phyloP scores from a whole-genome alignment of 2,329 filamentous ascomycete species.

The Biscogniauxia mediterranea region DNA sequence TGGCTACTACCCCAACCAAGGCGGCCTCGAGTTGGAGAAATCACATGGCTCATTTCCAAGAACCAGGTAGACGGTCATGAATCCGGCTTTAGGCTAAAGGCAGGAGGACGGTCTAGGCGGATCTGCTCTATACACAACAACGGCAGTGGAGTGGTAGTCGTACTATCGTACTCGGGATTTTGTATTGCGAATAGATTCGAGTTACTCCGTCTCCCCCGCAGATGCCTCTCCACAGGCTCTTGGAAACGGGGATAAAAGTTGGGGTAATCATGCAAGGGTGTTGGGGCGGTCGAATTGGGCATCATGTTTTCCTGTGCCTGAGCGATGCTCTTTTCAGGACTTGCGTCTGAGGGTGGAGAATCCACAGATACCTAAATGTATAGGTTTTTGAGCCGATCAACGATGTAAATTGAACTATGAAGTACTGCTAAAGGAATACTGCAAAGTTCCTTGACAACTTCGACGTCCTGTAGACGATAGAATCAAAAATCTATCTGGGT shows the following conservation, averaged over 20 bases:
- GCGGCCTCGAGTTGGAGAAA: constrained; percentile 8
- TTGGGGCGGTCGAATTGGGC: background rate
- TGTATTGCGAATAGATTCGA: constrained; percentile 10
- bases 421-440: no score
- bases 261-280: background rate
- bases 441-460: no score
- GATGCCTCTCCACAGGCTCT: background rate
- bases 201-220: constrained; percentile 12
- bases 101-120: constrained; percentile 1
- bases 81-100: constrained; percentile 17
- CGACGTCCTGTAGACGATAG: background rate
- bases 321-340: background rate
- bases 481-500: background rate
- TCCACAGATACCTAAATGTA: background rate
- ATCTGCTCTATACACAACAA: constrained; percentile 7
- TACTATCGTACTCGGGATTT: constrained; percentile 11
- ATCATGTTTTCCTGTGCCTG: background rate
- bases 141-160: constrained; percentile 5
- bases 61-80: constrained; percentile 13
- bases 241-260: background rate
- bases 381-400: background rate
- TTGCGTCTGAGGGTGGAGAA: background rate
- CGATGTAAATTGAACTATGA: no score
- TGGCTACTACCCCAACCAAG: constrained; percentile 5
- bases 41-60: constrained; percentile 10